Evolutionary conservation across 805 yeast genomes (phyloP), one percentile per base, ranked within the genome.

Genomic region (Zygoascus bituminiphila): DNA sequence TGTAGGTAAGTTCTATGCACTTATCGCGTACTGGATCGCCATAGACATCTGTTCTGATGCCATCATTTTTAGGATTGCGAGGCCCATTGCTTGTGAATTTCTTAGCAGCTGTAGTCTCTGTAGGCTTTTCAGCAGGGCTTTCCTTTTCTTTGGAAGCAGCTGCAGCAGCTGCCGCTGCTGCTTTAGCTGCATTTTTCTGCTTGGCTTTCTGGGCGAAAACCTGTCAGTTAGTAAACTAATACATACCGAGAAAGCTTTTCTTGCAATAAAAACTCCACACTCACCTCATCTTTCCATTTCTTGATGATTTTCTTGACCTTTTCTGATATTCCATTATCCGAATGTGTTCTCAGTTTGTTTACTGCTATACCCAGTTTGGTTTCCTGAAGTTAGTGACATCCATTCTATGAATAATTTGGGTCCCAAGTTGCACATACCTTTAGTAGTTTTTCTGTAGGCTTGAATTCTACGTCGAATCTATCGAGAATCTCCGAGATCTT

Each of bases 291-390:
- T 62, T 88, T 88, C 98, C 98, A 93, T 33, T 75, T 72, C 56
- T 79, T 77, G 58, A 93, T 88, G 70, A 89, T 85, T 56, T 78
- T 79, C 64, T 85, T 86, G 33, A 91, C 98, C 37, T 84, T 67
- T 1, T 74, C 67, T 10, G 82, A 72, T 42, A 93, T 76, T 21
- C 60, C 60, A 29, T 61, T 65, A 56, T 88, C 94, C 20, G 75
- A 53, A 64, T 84, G 86, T 7, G 85, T 68, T 54, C 95, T 79
- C 59, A 84, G 79, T 66, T 87, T 88, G 69, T 93, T 93, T 38
- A 93, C 97, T 7, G 89, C 91, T 15, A 93, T 91, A 54, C 98
- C 98, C n/a, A 93, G 91, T 65, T 88, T 88, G 7, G 98, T 93
- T 60, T 91, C 95, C 71, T 67, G 47, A 22, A 4, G 15, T 23